Base-by-base conservation (phyloP, 2,329 filamentous ascomycete species). In the Cytospora paraplurivora region DNA sequence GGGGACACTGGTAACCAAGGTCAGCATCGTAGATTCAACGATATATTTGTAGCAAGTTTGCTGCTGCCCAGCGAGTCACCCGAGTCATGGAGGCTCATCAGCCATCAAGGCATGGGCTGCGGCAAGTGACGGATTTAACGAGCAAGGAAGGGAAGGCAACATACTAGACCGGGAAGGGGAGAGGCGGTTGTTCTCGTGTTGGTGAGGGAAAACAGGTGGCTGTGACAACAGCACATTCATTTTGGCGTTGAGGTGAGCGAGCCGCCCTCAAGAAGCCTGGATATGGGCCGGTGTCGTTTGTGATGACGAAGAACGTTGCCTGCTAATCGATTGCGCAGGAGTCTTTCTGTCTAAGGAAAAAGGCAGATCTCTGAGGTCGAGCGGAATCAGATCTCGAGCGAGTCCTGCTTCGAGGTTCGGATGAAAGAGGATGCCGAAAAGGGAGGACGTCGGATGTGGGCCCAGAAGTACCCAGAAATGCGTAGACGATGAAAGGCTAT, bases 151-250 rank as follows among this genome's bases (percentile, higher is more conserved):
- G 54, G 38, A 65, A 33, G 44, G 57, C 41, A 49, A 81, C 85
- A 72, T 79, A 88, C 85, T 76, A 65, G 81, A 80, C 71, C 84
- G 80, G 68, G 81, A 79, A 56, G 82, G 82, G 65, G 83, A 86
- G 67, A 80, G 79, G 68, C 82, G 81, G 68, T 77, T 76, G 66
- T 78, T 76, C 71, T 86, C 83, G 81, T 85, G 82, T 68, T 84
- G 83, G 69, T 84, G 82, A 72, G 82, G 81, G 71, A 87, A 84
- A 69, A 83, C 77, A 65, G 84, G 78, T 59, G 84, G 84, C 73
- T 88, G 85, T 69, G 84, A 82, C 68, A 88, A 75, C 75, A 88
- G 74, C 73, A 86, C 79, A 74, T 88, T 88, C 86, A 89, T 89
- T 63, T 70, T 75, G 68, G 35, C 59, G 59, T 62, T 52, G 63